Conservation (phyloP, 345 rosid species). For the Brassica cretica region DNA sequence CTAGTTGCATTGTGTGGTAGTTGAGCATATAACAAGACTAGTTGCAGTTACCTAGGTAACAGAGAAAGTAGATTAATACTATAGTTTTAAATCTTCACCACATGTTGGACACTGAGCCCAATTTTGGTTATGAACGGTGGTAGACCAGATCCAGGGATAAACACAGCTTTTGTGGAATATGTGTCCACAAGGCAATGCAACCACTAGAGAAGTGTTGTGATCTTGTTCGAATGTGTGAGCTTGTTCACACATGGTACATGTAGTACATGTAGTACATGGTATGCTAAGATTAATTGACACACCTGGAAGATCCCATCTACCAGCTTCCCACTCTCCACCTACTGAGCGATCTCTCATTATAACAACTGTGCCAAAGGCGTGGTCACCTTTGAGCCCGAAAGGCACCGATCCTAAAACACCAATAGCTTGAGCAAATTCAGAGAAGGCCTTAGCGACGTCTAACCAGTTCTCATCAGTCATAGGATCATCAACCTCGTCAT, state of each 20-base stretch:
- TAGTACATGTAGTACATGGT: neutral
- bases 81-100: neutral
- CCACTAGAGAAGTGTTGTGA: neutral
- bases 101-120: neutral
- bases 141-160: neutral
- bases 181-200: neutral
- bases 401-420: neutral
- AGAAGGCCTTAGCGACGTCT: neutral
- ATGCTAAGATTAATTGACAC: neutral
- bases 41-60: neutral
- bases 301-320: constrained; percentile 1
- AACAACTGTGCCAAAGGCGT: neutral
- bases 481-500: neutral
- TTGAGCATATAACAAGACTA: neutral
- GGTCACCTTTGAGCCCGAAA: neutral
- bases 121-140: neutral
- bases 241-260: neutral
- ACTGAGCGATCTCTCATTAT: neutral
- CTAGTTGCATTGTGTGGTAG: constrained; percentile 1
- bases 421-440: neutral
- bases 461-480: neutral
- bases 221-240: neutral
- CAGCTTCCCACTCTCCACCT: neutral
- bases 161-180: neutral
- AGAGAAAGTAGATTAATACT: neutral